These are phyloP conservation scores for Cephalotrichum gorgonifer DNA, from an alignment of 2,329 filamentous ascomycete genomes.

Conservation along the genomic window DNA sequence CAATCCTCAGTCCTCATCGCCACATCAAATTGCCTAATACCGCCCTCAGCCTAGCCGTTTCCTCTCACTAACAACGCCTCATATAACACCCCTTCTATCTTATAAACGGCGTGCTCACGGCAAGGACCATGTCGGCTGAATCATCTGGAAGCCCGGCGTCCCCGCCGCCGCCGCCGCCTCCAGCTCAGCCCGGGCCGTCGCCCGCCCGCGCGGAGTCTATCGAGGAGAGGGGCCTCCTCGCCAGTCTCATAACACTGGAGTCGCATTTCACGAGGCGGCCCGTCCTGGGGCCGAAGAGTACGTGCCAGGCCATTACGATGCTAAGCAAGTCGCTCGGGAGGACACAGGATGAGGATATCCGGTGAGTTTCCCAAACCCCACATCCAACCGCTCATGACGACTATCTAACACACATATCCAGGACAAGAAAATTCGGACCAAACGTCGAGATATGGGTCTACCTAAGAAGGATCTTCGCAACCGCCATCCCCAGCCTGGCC, in stretches of 20 bases:
- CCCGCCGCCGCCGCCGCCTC: constrained; percentile 20
- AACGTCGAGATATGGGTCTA: constrained; percentile 59
- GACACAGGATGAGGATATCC: constrained; percentile 51
- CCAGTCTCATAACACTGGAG: constrained; percentile 50
- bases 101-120: too few species aligned
- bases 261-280: constrained; percentile 48
- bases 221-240: constrained; percentile 53
- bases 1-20: too few species aligned
- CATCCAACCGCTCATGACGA: not conserved
- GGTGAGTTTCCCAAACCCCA: constrained; percentile 29
- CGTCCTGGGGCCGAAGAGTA: constrained; percentile 45
- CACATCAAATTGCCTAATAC: too few species aligned
- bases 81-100: not conserved
- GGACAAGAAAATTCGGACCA: constrained; percentile 44
- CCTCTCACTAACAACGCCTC: too few species aligned
- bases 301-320: constrained; percentile 42
- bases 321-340: constrained; percentile 52
- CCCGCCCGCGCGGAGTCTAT: constrained; percentile 33
- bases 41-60: too few species aligned
- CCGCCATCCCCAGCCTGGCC: constrained; percentile 50
- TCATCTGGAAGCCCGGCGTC: constrained; percentile 7
- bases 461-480: constrained; percentile 49
- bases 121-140: constrained; percentile 4
- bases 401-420: not conserved
- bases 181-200: constrained; percentile 36